A percentile compares a stretch with the other conserved stretches of the same genome.
Evolutionary conservation across 768 basidiomycete species (phyloP).

Genomic region (Tubosaeta sp.): DNA sequence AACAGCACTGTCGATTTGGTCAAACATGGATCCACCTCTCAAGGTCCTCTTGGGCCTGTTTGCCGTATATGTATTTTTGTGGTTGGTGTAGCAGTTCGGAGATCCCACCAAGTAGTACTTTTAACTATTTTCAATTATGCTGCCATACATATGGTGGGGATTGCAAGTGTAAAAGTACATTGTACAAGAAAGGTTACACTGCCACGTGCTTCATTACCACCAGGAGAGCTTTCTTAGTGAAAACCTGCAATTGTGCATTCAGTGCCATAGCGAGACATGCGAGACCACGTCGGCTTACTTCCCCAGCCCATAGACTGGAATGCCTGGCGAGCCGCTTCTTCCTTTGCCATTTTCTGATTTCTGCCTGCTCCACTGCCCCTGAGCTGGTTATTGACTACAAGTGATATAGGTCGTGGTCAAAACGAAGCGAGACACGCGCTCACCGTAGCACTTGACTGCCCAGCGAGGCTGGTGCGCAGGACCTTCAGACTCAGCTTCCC

Average conservation of each 20-base stretch:
- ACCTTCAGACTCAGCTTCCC: slow-evolving; percentile 44
- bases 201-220: not conserved
- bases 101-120: not conserved
- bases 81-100: slow-evolving; percentile 31
- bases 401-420: slow-evolving; percentile 1
- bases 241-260: slow-evolving; percentile 11
- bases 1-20: slow-evolving; percentile 35
- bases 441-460: slow-evolving; percentile 52
- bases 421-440: slow-evolving; percentile 18
- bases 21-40: slow-evolving; percentile 61
- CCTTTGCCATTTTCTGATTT: slow-evolving; percentile 64
- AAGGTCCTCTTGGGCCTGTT: slow-evolving; percentile 61
- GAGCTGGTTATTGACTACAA: slow-evolving; percentile 48
- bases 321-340: slow-evolving; percentile 61
- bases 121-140: no score
- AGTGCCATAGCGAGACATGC: not conserved
- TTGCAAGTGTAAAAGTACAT: not conserved
- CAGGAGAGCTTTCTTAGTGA: not conserved
- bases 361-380: slow-evolving; percentile 49
- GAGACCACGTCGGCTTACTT: slow-evolving; percentile 15
- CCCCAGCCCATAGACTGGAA: slow-evolving; percentile 53
- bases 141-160: not conserved
- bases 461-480: slow-evolving; percentile 55
- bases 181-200: not conserved
- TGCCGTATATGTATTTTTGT: slow-evolving; percentile 58